phyloP scores from a whole-genome alignment of 345 rosid genomes.

The Eucalyptus tenuipes region DNA sequence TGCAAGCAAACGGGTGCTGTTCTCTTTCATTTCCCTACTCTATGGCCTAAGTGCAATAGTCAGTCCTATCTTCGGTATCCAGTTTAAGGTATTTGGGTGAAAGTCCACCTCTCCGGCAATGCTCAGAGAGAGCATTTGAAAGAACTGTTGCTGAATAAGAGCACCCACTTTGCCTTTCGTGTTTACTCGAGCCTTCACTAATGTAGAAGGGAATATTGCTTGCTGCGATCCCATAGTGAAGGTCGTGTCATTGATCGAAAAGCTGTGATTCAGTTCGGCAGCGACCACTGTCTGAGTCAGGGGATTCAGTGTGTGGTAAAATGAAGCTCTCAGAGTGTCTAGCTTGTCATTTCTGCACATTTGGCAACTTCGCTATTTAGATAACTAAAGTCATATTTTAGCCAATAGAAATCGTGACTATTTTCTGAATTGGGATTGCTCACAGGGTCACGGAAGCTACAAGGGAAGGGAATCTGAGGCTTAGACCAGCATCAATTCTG shows the following conservation, averaged over 20 bases:
- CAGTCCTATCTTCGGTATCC: slow-evolving; percentile 32
- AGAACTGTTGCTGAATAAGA: slow-evolving; percentile 19
- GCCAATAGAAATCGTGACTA: not conserved
- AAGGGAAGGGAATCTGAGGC: slow-evolving; percentile 18
- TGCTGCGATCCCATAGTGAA: slow-evolving; percentile 30
- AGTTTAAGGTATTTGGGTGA: not conserved
- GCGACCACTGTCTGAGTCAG: slow-evolving; percentile 31
- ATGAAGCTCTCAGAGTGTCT: slow-evolving; percentile 13
- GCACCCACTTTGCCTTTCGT: slow-evolving; percentile 17
- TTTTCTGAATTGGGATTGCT: slow-evolving; percentile 2
- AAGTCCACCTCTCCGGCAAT: slow-evolving; percentile 30
- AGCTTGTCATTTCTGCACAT: slow-evolving; percentile 38
- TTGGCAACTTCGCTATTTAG: not conserved
- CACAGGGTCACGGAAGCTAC: slow-evolving; percentile 35
- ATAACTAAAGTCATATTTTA: not conserved
- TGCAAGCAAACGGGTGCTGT: not conserved
- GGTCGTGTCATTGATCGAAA: not conserved
- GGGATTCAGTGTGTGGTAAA: slow-evolving; percentile 18
- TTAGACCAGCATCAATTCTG: slow-evolving; percentile 23
- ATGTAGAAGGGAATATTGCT: slow-evolving; percentile 16
- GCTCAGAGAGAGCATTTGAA: slow-evolving; percentile 12
- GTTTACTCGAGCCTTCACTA: slow-evolving; percentile 33
- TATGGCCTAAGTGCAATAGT: slow-evolving; percentile 20
- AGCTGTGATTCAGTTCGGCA: slow-evolving; percentile 29
- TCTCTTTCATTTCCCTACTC: not conserved